Evolutionary conservation across 108 stramenopile genomes (phyloP).

Genomic region (Bacterosira constricta): DNA sequence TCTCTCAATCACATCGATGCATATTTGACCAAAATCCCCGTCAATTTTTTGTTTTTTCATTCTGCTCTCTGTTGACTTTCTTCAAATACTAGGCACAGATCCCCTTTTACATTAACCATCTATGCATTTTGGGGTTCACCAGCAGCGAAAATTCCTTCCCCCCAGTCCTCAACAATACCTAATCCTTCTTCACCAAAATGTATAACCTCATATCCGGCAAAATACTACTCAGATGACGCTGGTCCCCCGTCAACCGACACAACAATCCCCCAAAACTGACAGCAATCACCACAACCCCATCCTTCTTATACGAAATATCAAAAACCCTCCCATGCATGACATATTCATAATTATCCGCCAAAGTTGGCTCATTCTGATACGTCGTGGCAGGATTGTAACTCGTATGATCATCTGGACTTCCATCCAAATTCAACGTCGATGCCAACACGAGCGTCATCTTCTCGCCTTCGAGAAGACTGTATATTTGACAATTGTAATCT

Average conservation of each 20-base stretch:
- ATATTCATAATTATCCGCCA: conserved; percentile 97
- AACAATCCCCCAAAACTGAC: conserved; percentile 95
- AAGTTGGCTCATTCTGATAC: conserved; percentile 62
- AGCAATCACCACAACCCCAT: conserved; percentile 79
- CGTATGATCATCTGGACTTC: conserved; percentile 92
- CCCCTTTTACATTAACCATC: too few species aligned
- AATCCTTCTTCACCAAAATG: conserved; percentile 90
- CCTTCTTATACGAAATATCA: conserved; percentile 86
- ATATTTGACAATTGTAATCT: conserved; percentile 96
- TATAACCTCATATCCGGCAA: conserved; percentile 91
- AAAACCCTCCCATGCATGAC: conserved; percentile 98
- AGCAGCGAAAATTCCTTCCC: too few species aligned
- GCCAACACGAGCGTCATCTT: conserved; percentile 92
- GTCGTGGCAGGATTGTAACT: conserved; percentile 64
- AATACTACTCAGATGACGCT: conserved; percentile 88
- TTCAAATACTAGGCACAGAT: too few species aligned
- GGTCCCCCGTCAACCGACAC: conserved; percentile 94
- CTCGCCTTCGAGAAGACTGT: conserved; percentile 80
- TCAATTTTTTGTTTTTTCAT: too few species aligned
- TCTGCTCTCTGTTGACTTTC: too few species aligned
- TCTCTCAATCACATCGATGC: too few species aligned
- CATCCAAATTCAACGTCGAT: conserved; percentile 91
- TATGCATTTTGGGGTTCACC: too few species aligned
- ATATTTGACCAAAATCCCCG: too few species aligned
- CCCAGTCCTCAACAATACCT: conserved; percentile 18